Percentiles rank a stretch among this genome's conserved stretches.
These are phyloP conservation scores for Picea abies DNA, from an alignment of 83 land plant genomes.

Conservation along the genomic window DNA sequence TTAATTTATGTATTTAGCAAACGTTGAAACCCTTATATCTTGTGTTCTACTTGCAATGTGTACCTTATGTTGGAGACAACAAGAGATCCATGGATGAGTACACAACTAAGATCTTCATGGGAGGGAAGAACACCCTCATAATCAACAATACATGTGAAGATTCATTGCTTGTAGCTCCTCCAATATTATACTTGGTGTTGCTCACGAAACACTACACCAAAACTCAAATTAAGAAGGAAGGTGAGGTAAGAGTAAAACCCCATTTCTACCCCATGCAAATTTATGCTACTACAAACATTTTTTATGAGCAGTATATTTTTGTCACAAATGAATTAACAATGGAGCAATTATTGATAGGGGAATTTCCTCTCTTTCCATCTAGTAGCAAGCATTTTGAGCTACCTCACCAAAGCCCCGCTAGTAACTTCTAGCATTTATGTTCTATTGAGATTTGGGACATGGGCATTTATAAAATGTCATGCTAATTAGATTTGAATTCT, in stretches of 20 bases:
- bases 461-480: not conserved
- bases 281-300: not conserved
- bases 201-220: constrained; percentile 36
- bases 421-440: constrained; percentile 33
- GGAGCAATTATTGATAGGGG: constrained; percentile 46
- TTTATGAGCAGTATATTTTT: not conserved
- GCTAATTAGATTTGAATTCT: not conserved
- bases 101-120: constrained; percentile 57
- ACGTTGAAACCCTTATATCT: no score
- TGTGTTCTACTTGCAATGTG: constrained; percentile 24
- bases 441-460: no score
- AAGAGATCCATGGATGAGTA: constrained; percentile 58
- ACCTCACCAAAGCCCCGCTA: constrained; percentile 92
- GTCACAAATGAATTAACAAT: not conserved
- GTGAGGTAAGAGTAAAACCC: constrained; percentile 28
- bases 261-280: not conserved
- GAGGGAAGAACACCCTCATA: constrained; percentile 45
- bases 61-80: constrained; percentile 51
- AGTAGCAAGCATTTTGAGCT: constrained; percentile 89
- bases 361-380: constrained; percentile 96
- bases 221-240: constrained; percentile 41
- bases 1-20: no score
- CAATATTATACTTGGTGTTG: constrained; percentile 42
- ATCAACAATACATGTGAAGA: constrained; percentile 57
- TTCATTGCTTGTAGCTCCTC: constrained; percentile 45